Evolutionary conservation across 768 basidiomycete genomes (phyloP).

Genomic region (Trametes cinnabarina): DNA sequence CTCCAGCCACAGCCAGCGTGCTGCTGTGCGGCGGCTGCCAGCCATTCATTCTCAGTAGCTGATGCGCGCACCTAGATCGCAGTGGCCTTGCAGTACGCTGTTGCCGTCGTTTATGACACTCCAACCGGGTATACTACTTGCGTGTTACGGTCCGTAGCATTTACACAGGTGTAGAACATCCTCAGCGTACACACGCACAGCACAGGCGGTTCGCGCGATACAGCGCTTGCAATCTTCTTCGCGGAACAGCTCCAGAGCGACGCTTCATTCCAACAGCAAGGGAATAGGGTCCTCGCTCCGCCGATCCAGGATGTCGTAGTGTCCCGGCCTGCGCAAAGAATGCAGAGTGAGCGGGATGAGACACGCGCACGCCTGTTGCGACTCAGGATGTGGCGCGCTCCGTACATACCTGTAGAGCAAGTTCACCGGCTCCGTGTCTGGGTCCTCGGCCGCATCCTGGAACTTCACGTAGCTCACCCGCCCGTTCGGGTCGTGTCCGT

Average conservation of each 20-base stretch:
- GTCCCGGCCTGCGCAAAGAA: conserved; percentile 64
- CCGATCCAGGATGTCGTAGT: conserved; percentile 72
- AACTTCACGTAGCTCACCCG: conserved; percentile 69
- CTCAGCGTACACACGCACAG: neutral
- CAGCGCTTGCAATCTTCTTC: neutral
- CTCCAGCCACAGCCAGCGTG: neutral
- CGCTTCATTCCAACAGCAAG: conserved; percentile 8
- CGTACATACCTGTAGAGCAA: conserved; percentile 79
- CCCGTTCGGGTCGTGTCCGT: conserved; percentile 51
- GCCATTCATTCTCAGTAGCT: neutral
- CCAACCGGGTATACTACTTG: neutral
- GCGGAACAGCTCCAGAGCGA: neutral
- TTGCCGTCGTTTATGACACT: neutral
- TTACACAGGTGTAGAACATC: neutral
- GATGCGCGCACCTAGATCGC: conserved; percentile 1
- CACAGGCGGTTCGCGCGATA: neutral
- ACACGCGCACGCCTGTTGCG: neutral
- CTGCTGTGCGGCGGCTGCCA: neutral
- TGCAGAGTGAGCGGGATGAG: conserved; percentile 1
- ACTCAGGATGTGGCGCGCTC: neutral
- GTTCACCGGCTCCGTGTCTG: conserved; percentile 47
- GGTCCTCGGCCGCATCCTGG: conserved; percentile 41
- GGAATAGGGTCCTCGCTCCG: conserved; percentile 26
- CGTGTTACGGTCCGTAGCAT: neutral
- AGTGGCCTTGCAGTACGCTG: neutral